A percentile compares a stretch with the other conserved stretches of the same genome.
Conservation (phyloP, 2,329 filamentous ascomycete genomes). For the Colletotrichum sp. region DNA sequence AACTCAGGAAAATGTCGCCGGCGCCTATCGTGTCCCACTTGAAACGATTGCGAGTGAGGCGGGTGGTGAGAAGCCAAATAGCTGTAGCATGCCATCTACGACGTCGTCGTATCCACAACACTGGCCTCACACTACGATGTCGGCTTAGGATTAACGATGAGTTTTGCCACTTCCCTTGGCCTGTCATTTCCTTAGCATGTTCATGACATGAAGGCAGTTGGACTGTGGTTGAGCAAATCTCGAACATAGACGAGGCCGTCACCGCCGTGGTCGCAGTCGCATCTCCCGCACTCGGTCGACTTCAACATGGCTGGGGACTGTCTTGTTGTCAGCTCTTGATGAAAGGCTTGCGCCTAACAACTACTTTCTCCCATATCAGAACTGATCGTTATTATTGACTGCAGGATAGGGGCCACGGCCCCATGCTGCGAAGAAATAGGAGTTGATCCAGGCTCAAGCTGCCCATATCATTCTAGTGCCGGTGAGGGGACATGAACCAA, state of each 20-base stretch:
- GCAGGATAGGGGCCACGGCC: not conserved
- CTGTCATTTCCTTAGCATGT: not conserved
- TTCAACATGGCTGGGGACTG: not conserved
- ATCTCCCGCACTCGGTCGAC: not conserved
- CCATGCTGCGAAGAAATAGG: not conserved
- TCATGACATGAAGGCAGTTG: not conserved
- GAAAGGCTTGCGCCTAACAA: rapidly evolving
- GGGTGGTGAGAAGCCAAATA: not conserved
- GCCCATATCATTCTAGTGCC: not conserved
- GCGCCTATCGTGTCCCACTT: not conserved
- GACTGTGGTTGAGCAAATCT: not conserved
- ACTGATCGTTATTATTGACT: not conserved
- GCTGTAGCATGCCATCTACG: not conserved
- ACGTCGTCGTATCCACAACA: not conserved
- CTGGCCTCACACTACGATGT: not conserved
- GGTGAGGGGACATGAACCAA: not conserved
- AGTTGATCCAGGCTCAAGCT: not conserved
- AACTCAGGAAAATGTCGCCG: not conserved
- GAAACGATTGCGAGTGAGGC: not conserved
- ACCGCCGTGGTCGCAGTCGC: not conserved
- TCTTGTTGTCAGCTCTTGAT: not conserved
- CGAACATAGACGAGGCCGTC: not conserved
- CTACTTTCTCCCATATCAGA: not conserved
- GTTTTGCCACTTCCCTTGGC: not conserved
- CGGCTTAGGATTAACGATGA: not conserved